These are phyloP conservation scores for Microsporum ferrugineum DNA, from an alignment of 2,329 filamentous ascomycete genomes.

Conservation along the genomic window DNA sequence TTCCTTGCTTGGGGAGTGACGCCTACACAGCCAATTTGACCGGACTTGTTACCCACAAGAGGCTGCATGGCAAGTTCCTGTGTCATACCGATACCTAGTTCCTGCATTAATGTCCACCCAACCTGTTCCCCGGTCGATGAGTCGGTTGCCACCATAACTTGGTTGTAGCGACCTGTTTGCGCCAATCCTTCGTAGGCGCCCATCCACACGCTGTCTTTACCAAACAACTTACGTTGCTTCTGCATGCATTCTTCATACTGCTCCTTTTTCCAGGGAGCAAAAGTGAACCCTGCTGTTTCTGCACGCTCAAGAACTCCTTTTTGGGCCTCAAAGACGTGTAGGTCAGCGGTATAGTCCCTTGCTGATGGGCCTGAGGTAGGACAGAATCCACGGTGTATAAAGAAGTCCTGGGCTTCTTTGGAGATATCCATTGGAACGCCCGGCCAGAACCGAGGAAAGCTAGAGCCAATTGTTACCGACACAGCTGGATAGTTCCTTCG, in stretches of 20 bases:
- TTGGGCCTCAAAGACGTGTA: slow-evolving; percentile 26
- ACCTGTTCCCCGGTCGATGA: slow-evolving; percentile 27
- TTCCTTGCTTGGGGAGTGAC: slow-evolving; percentile 30
- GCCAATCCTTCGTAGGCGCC: slow-evolving; percentile 30
- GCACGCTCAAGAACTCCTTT: slow-evolving; percentile 28
- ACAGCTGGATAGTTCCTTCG: background rate
- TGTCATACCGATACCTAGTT: slow-evolving; percentile 22
- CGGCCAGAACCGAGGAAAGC: slow-evolving; percentile 38
- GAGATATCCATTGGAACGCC: slow-evolving; percentile 33
- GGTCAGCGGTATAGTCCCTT: slow-evolving; percentile 33
- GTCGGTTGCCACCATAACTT: slow-evolving; percentile 35
- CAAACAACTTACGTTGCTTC: slow-evolving; percentile 12
- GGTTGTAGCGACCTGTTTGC: slow-evolving; percentile 26
- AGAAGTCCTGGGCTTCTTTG: slow-evolving; percentile 28
- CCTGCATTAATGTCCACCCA: slow-evolving; percentile 38
- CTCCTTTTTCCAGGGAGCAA: slow-evolving; percentile 11
- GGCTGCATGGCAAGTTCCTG: slow-evolving; percentile 33
- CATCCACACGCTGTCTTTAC: slow-evolving; percentile 30
- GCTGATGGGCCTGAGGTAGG: slow-evolving; percentile 20
- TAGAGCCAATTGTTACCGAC: slow-evolving; percentile 21
- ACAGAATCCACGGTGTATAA: slow-evolving; percentile 32
- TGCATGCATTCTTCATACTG: slow-evolving; percentile 13
- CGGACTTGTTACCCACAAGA: slow-evolving; percentile 31
- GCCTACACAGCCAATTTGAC: slow-evolving; percentile 37
- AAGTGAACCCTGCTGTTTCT: slow-evolving; percentile 9